A percentile compares a stretch with the other conserved stretches of the same genome.
phyloP scores from a whole-genome alignment of 306 rosid genomes.

The Lathyrus tuberosus region DNA sequence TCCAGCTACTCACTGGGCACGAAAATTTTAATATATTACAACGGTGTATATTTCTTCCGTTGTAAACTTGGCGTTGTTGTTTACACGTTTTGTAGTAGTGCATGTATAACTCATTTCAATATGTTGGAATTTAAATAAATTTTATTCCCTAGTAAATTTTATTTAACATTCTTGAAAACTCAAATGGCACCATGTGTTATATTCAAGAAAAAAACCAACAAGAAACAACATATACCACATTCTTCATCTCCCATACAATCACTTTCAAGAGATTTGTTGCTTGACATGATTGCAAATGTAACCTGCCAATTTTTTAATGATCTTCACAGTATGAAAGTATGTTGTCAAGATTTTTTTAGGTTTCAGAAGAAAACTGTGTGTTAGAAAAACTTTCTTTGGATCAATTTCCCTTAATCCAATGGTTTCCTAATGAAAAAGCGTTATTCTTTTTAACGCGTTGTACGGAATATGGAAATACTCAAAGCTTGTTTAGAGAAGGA shows the following conservation, averaged over 20 bases:
- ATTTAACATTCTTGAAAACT: too few species aligned
- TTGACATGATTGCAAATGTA: constrained; percentile 25
- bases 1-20: too few species aligned
- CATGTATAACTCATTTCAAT: too few species aligned
- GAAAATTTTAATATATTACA: too few species aligned
- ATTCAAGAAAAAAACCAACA: too few species aligned
- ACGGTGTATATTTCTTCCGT: too few species aligned
- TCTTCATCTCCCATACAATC: not conserved
- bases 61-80: too few species aligned
- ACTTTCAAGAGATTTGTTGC: constrained; percentile 36
- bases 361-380: not conserved
- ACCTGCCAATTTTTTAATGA: constrained; percentile 29
- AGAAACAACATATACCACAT: too few species aligned
- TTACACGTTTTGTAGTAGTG: too few species aligned
- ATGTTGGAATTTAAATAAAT: too few species aligned
- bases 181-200: too few species aligned
- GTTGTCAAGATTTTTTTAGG: constrained; percentile 33
- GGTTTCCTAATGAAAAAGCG: not conserved
- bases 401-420: not conserved
- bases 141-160: too few species aligned
- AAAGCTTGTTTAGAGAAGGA: constrained; percentile 37
- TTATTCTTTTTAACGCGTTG: constrained; percentile 19
- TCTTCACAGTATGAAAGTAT: constrained; percentile 13
- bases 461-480: constrained; percentile 18
- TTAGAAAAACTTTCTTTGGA: constrained; percentile 9